Conservation (phyloP, 352 stramenopile genomes). For the Elongisporangium senticosum region DNA sequence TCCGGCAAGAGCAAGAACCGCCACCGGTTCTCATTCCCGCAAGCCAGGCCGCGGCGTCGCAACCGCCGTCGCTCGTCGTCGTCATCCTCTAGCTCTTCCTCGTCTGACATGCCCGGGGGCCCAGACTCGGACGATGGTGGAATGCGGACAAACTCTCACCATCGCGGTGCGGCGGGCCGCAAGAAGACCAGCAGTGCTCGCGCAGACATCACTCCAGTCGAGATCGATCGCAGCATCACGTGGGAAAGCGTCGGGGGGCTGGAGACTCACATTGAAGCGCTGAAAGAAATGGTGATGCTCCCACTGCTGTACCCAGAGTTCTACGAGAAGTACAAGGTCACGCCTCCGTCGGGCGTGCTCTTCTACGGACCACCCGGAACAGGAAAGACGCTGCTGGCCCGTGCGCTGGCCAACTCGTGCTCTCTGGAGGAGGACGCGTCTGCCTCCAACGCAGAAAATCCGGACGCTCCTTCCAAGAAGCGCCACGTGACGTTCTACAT, state of each 20-base stretch:
- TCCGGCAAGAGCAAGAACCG: conserved; percentile 12
- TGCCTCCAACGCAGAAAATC: conserved; percentile 5
- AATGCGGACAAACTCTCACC: conserved; percentile 46
- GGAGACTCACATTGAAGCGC: conserved; percentile 76
- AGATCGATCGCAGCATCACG: conserved; percentile 77
- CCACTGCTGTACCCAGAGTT: conserved; percentile 91
- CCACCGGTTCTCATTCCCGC: conserved; percentile 15
- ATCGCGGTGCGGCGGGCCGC: conserved; percentile 12
- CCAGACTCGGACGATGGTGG: conserved; percentile 52
- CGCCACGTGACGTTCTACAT: conserved; percentile 92
- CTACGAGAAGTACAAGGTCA: conserved; percentile 86
- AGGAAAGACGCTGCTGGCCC: conserved; percentile 88
- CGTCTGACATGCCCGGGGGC: conserved; percentile 24
- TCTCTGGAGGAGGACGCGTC: conserved; percentile 24
- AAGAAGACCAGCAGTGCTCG: conserved; percentile 40
- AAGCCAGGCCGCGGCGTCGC: conserved; percentile 14
- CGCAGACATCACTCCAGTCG: conserved; percentile 77
- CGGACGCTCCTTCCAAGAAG: conserved; percentile 13
- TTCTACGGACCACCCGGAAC: conserved; percentile 91
- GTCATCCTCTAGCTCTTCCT: conserved; percentile 39
- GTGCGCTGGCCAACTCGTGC: conserved; percentile 87
- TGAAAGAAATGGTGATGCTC: conserved; percentile 94
- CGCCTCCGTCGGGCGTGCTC: conserved; percentile 78
- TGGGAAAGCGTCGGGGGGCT: conserved; percentile 86
- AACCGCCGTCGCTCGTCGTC: conserved; percentile 35